Evolutionary conservation across 2,329 filamentous ascomycete genomes (phyloP).

Genomic region (Fusarium camptoceras): DNA sequence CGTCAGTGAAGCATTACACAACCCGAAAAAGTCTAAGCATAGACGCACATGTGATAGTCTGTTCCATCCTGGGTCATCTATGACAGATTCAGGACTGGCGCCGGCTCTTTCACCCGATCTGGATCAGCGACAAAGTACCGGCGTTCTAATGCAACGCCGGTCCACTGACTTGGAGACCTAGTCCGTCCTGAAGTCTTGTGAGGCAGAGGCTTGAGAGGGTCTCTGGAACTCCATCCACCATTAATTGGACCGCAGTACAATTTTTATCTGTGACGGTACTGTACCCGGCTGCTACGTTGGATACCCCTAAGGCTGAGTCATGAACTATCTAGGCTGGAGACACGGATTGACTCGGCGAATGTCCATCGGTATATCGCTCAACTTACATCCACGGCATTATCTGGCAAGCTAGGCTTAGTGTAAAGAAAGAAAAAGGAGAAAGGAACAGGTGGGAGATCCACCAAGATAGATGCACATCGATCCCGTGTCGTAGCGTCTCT

Average conservation of each 20-base stretch:
- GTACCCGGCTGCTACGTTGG: slow-evolving; percentile 18
- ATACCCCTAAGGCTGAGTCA: slow-evolving; percentile 16
- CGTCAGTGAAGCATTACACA: neutral
- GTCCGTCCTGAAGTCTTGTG: slow-evolving; percentile 20
- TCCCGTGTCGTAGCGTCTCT: neutral
- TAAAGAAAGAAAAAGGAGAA: neutral
- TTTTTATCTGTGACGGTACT: slow-evolving; percentile 8
- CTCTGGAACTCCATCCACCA: slow-evolving; percentile 6
- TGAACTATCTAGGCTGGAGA: slow-evolving; percentile 1
- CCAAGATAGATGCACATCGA: slow-evolving; percentile 14
- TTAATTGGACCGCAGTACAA: slow-evolving; percentile 2
- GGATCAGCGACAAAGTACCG: slow-evolving; percentile 42
- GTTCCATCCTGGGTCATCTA: slow-evolving; percentile 20
- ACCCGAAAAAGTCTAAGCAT: neutral
- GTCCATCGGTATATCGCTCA: slow-evolving; percentile 25
- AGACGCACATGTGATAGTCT: slow-evolving; percentile 29
- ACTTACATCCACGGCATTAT: slow-evolving; percentile 32
- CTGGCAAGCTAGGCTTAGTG: slow-evolving; percentile 16
- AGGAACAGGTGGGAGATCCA: slow-evolving; percentile 19
- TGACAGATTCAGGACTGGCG: slow-evolving; percentile 30
- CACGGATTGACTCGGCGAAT: slow-evolving; percentile 33
- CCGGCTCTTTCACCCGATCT: slow-evolving; percentile 38
- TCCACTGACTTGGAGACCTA: neutral
- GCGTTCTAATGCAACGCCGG: slow-evolving; percentile 34
- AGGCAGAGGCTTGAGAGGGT: neutral